These are phyloP conservation scores for Penicillium sclerotigenum DNA, from an alignment of 2,329 filamentous ascomycete species.

Conservation along the genomic window DNA sequence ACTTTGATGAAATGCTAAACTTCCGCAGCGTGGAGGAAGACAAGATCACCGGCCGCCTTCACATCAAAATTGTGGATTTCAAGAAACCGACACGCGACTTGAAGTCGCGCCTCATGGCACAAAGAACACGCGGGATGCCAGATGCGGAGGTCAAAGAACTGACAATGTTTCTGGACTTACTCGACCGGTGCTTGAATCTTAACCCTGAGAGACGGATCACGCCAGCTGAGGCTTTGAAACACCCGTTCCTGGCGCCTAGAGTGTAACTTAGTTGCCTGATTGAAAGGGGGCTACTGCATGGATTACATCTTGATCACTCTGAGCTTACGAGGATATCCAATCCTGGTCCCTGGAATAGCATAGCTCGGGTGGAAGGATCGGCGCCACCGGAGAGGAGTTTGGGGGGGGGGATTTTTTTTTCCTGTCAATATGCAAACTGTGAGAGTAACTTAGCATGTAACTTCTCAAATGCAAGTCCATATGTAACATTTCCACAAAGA, in stretches of 20 bases:
- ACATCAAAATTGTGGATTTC: conserved; percentile 45
- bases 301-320: not conserved
- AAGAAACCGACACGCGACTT: conserved; percentile 76
- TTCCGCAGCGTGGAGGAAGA: conserved; percentile 84
- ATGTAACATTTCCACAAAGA: not conserved
- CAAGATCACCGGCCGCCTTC: conserved; percentile 78
- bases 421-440: not conserved
- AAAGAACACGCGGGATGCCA: conserved; percentile 69
- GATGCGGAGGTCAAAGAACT: conserved; percentile 74
- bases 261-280: conserved; percentile 4
- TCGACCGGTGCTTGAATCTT: conserved; percentile 82
- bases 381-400: not conserved
- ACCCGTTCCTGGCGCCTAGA: conserved; percentile 72
- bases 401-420: not conserved
- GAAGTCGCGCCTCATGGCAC: conserved; percentile 69
- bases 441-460: not conserved
- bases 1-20: conserved; percentile 81
- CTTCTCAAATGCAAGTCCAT: not conserved
- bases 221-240: conserved; percentile 78
- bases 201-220: conserved; percentile 92
- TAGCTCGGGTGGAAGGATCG: not conserved
- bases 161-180: conserved; percentile 76
- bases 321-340: not conserved
- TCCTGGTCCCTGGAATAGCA: not conserved
- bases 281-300: not conserved